Evolutionary conservation across 2,329 filamentous ascomycete species (phyloP).

Genomic region (Graphiopsis chlorocephala): DNA sequence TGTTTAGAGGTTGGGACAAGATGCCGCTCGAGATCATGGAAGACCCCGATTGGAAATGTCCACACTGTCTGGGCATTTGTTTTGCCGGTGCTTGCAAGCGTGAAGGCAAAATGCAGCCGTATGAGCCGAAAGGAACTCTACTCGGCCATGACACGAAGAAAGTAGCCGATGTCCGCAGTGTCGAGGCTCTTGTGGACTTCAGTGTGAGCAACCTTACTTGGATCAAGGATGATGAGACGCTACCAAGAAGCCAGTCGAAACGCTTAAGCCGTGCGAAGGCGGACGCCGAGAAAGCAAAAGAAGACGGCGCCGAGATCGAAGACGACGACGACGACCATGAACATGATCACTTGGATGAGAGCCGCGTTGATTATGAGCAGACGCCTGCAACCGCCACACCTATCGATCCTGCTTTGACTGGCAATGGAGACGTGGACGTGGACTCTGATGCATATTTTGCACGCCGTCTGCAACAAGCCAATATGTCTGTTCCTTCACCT

Average conservation of each 20-base stretch:
- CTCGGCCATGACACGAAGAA: slow-evolving; percentile 88
- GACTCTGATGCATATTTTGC: slow-evolving; percentile 30
- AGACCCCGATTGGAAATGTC: slow-evolving; percentile 80
- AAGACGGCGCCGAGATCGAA: slow-evolving; percentile 44
- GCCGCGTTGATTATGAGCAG: slow-evolving; percentile 41
- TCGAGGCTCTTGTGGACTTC: slow-evolving; percentile 89
- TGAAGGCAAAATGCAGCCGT: slow-evolving; percentile 67
- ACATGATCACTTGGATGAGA: slow-evolving; percentile 32
- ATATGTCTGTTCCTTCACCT: slow-evolving; percentile 28
- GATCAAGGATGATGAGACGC: slow-evolving; percentile 59
- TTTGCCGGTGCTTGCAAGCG: slow-evolving; percentile 79
- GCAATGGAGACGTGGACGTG: slow-evolving; percentile 21
- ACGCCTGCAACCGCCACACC: slow-evolving; percentile 35
- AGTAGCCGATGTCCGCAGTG: slow-evolving; percentile 85
- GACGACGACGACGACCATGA: slow-evolving; percentile 45
- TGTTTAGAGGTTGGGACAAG: slow-evolving; percentile 88
- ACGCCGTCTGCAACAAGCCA: slow-evolving; percentile 30
- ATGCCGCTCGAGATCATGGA: slow-evolving; percentile 82
- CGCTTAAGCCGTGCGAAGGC: slow-evolving; percentile 44
- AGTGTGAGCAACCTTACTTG: slow-evolving; percentile 82
- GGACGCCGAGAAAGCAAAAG: slow-evolving; percentile 54
- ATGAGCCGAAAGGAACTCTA: slow-evolving; percentile 81
- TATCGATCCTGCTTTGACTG: slow-evolving; percentile 36
- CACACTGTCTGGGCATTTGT: slow-evolving; percentile 80
- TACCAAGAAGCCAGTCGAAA: slow-evolving; percentile 35